Conservation (phyloP, 202 grass and related monocot genomes). For the Elaeis oleifera region DNA sequence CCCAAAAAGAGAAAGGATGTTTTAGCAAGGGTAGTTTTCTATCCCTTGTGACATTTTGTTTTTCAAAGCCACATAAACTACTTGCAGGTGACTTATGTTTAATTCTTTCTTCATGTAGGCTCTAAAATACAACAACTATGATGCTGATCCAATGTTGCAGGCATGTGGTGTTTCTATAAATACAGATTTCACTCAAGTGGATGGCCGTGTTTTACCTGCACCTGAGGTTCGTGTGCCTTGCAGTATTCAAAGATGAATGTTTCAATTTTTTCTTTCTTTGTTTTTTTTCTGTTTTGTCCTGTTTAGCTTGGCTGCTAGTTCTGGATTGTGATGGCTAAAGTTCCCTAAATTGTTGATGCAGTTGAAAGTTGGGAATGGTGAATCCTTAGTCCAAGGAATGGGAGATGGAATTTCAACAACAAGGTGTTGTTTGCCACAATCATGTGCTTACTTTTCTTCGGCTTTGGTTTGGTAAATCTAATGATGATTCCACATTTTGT, state of each 20-base stretch:
- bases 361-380: conserved; percentile 50
- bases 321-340: too few species aligned
- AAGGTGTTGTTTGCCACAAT: conserved; percentile 29
- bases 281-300: background rate
- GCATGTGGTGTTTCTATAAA: conserved; percentile 51
- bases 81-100: too few species aligned
- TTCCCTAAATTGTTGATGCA: conserved; percentile 5
- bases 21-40: background rate
- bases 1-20: conserved; percentile 20
- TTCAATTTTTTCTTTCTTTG: background rate
- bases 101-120: conserved; percentile 21
- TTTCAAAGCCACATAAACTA: too few species aligned
- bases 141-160: conserved; percentile 53
- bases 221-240: conserved; percentile 42
- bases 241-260: background rate
- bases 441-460: background rate
- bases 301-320: too few species aligned
- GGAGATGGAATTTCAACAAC: conserved; percentile 76
- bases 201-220: conserved; percentile 64
- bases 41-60: too few species aligned
- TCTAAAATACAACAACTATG: conserved; percentile 48
- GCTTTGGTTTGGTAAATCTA: too few species aligned
- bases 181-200: conserved; percentile 55
- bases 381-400: conserved; percentile 46
- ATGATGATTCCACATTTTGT: background rate